Evolutionary conservation across 208 protist genomes (phyloP), one percentile per base, ranked within the genome.

Genomic region (Lotmaria passim): DNA sequence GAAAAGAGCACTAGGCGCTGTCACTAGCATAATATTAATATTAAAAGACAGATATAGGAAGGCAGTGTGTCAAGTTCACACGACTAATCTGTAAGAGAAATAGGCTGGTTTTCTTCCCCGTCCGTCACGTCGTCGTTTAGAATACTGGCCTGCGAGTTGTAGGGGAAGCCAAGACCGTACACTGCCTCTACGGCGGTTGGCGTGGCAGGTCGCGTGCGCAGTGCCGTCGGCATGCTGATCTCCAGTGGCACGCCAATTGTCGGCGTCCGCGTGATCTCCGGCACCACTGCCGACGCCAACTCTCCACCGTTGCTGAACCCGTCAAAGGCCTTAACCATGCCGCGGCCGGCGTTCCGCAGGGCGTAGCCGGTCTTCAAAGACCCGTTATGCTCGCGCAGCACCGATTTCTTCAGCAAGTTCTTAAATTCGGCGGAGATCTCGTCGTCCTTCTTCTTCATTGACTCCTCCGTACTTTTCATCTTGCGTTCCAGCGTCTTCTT

Each of bases 121-220:
- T 19, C 11, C 6, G 17, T 26, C 34, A 15, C 6, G 17, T 12
- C 23, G 30, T 43, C n/a, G 17, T 38, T 26, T 6, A 44, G 33
- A 6, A 21, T 14, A 4, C 46, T 12, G 2, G 8, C 53, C 30
- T 11, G 3, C 7, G 31, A 43, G 15, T 17, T 19, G 15, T 58
- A 58, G 11, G 53, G 4, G 33, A 58, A 38, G 2, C 53, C 53
- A 43, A 0, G n/a, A 5, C 53, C 53, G 53, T 58, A 58, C 53
- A 28, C 33, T n/a, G 53, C 53, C n/a, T 58, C 53, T 4, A 21
- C 10, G 15, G 19, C 28, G 19, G 33, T 14, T 12, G 30, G 53
- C 31, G 53, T 38, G 6, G 53, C 53, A 10, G 53, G 30, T 11
- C 28, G 34, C 33, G 33, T 28, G 33, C 33, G 53, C 31, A 23